Base-by-base conservation (phyloP, 305 asterid species). In the Fraxinus xanthoxyloides region DNA sequence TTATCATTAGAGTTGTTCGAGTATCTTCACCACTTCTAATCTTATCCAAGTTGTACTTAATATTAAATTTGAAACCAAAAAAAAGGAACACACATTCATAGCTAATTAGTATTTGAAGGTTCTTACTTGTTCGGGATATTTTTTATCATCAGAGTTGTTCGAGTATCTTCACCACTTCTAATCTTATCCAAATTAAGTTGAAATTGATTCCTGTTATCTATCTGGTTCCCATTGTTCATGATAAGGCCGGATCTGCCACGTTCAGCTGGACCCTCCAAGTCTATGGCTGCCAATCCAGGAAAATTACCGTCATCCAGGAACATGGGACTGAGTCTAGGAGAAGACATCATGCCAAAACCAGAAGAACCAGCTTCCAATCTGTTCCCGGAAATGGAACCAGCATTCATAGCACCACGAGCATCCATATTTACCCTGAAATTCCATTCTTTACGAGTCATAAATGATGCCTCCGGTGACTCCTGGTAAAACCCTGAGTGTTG, bases 101-200 rank as follows among this genome's bases (percentile, higher is more conserved):
- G 28, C 4, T 61, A 61, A 61, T 24, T n/a, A 61, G 70, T 2
- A 76, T 40, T 26, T 21, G 67, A 56, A 46, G 36, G 36, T 6
- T 78, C 73, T 82, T 90, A 91, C 97, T 93, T 93, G 91, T 93
- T 93, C 3, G 98, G 95, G 81, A 92, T 90, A 70, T 93, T 92
- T 81, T 92, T 93, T 19, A 93, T 87, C 98, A 93, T 93, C 80
- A 92, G 80, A 32, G 98, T 93, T 10, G 98, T 92, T 69, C 97
- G 87, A 67, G 84, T 82, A 86, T 93, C 98, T 85, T 87, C 95
- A 5, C 95, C 93, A 54, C 43, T 85, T 76, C 59, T 84, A 82
- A 93, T 93, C 89, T 87, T 92, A 26, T 86, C 92, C 80, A 92
- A 82, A 84, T 93, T 92, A 24, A 93, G 91, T 36, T 84, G 92